Base-by-base conservation (phyloP, 179 eudicot species). In the Spergularia azorica region DNA sequence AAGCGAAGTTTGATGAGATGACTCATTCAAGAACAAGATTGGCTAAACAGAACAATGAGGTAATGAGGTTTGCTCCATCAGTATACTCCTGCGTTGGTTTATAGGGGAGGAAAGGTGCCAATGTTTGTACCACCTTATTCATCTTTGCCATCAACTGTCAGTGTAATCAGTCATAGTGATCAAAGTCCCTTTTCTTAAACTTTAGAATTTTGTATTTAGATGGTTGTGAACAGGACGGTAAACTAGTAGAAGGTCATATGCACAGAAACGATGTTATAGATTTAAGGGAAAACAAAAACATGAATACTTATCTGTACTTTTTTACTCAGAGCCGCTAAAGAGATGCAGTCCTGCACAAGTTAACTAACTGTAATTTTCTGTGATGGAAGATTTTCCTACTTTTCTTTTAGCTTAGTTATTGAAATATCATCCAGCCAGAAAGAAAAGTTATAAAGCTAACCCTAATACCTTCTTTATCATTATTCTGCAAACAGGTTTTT, bases 1-100 rank as follows among this genome's bases (percentile, higher is more conserved):
- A 90, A 81, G 76, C 89, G 72, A 83, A 86, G 77, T 85, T 89
- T 84, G 89, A 89, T 60, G 66, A 86, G 81, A 76, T 84, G 67
- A 80, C 64, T 63, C 57, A 69, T 56, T 63, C 61, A 72, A 88
- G 87, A 79, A 74, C 61, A 74, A 80, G 84, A 66, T 84, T 89
- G 82, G 71, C 79, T 75, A 68, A 81, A 41, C 89, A 90, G 82
- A 87, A 81, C 61, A 67, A 57, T 78, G 85, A 94, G 98, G 98
- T 94, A 78, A 71, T 3, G n/a, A n/a, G 43, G 63, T 57, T 56
- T 54, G 48, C 36, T 70, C 20, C 56, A 65, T 39, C 13, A 20
- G 12, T 48, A 36, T 39, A 63, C n/a, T 69, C 46, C 14, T 66
- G 39, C 55, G 5, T 39, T 13, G 18, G 65, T 60, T 8, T 11